phyloP scores from a whole-genome alignment of 225 moss, liverwort and hornwort species.

The Physcomitrellopsis africana region DNA sequence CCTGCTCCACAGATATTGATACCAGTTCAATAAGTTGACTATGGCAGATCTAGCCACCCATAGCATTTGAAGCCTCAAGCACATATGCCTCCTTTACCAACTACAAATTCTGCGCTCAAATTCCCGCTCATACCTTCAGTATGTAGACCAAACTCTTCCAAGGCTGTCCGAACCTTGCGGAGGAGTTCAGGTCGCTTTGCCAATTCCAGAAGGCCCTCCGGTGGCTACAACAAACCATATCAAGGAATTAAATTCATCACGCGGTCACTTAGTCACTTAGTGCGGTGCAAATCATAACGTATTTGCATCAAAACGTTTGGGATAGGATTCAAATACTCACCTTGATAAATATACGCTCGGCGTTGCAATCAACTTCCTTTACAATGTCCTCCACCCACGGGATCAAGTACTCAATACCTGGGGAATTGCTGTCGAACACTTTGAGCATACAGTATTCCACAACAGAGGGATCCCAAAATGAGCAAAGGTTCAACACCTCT shows the following conservation, averaged over 20 bases:
- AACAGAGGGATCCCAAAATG: constrained; percentile 42
- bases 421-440: constrained; percentile 54
- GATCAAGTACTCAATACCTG: constrained; percentile 61
- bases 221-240: constrained; percentile 61
- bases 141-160: constrained; percentile 73
- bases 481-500: constrained; percentile 58
- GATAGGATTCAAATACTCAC: constrained; percentile 24
- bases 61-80: not conserved
- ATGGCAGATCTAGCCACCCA: constrained; percentile 25
- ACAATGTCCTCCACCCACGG: constrained; percentile 76
- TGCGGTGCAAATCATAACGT: not conserved
- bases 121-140: constrained; percentile 60
- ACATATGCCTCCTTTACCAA: not conserved
- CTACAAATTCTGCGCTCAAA: not conserved
- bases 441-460: constrained; percentile 56
- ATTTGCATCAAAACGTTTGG: constrained; percentile 8
- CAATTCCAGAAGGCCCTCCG: constrained; percentile 88
- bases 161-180: constrained; percentile 61
- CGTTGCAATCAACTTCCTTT: constrained; percentile 46
- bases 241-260: not conserved
- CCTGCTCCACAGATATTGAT: constrained; percentile 40
- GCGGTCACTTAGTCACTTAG: constrained; percentile 10
- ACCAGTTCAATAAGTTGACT: constrained; percentile 36
- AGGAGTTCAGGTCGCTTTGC: constrained; percentile 81
- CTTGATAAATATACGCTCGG: constrained; percentile 45